phyloP scores from a whole-genome alignment of 2,329 filamentous ascomycete species.

The Botrytis sinoallii region DNA sequence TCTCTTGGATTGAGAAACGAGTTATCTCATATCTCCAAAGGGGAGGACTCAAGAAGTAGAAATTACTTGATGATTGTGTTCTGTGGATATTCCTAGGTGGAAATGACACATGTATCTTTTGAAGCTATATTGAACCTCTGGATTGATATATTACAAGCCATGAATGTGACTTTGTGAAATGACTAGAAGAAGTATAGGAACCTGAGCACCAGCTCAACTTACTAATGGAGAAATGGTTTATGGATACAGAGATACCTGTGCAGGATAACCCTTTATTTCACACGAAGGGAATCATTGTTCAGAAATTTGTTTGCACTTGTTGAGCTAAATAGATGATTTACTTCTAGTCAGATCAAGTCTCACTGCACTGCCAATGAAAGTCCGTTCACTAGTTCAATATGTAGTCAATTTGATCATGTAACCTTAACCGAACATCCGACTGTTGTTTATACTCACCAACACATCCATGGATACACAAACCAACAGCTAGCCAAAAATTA shows the following conservation, averaged over 20 bases:
- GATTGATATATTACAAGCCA: not conserved
- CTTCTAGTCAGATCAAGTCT: not conserved
- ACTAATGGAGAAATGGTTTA: not conserved
- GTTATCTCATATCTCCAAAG: not conserved
- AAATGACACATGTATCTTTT: not conserved
- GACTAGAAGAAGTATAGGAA: not conserved
- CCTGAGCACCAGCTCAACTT: not conserved
- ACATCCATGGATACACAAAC: not conserved
- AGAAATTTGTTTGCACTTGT: not conserved
- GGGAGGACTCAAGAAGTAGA: not conserved
- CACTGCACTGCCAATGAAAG: not conserved
- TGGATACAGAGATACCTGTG: not conserved
- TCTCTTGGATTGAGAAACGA: not conserved
- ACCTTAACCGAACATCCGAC: not conserved
- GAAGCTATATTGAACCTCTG: not conserved
- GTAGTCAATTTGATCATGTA: not conserved
- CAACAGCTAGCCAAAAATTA: not conserved
- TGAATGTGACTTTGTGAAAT: not conserved
- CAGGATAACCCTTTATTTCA: not conserved
- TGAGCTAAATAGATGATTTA: not conserved
- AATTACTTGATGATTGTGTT: not conserved
- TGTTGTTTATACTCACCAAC: not conserved
- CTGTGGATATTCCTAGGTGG: not conserved
- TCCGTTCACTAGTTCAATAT: not conserved
- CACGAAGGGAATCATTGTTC: not conserved